Percentiles rank a stretch among this genome's conserved stretches.
phyloP scores from a whole-genome alignment of 2,329 filamentous ascomycete genomes.

The Zopfia rhizophila region DNA sequence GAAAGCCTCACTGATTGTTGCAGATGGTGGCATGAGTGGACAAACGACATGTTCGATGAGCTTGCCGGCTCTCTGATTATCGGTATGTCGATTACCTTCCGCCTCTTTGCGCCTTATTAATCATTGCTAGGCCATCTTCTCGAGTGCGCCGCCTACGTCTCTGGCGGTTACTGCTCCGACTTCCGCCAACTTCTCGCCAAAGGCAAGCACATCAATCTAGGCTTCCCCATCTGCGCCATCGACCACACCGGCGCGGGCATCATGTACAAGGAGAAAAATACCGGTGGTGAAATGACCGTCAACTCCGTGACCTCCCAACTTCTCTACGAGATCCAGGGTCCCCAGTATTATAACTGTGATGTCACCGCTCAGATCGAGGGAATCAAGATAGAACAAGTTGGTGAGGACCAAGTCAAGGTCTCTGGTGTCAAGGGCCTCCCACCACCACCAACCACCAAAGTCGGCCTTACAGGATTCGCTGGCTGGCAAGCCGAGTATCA shows the following conservation, averaged over 20 bases:
- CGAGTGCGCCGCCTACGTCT: slow-evolving; percentile 56
- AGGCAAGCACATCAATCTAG: slow-evolving; percentile 53
- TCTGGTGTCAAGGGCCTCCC: slow-evolving; percentile 56
- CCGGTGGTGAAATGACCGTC: slow-evolving; percentile 43
- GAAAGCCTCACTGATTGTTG: slow-evolving; percentile 35
- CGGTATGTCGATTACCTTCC: slow-evolving; percentile 5
- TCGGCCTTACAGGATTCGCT: slow-evolving; percentile 57
- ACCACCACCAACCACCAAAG: slow-evolving; percentile 61
- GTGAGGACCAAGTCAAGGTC: slow-evolving; percentile 61
- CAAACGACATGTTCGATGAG: slow-evolving; percentile 44
- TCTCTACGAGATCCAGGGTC: slow-evolving; percentile 57
- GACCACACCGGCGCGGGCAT: slow-evolving; percentile 54
- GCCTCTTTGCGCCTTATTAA: slow-evolving; percentile 1
- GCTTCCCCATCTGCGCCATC: slow-evolving; percentile 62
- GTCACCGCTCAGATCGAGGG: slow-evolving; percentile 63
- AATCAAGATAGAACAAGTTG: slow-evolving; percentile 64
- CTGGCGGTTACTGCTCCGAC: slow-evolving; percentile 54
- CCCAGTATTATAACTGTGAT: slow-evolving; percentile 64
- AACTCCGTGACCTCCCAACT: slow-evolving; percentile 46
- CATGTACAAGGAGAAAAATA: slow-evolving; percentile 59
- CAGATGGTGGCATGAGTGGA: slow-evolving; percentile 54
- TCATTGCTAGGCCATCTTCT: slow-evolving; percentile 51
- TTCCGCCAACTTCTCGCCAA: slow-evolving; percentile 49
- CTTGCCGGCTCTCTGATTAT: slow-evolving; percentile 54
- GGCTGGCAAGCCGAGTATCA: slow-evolving; percentile 61